phyloP scores from a whole-genome alignment of 257 asterid species.

The Oldenlandia corymbosa region DNA sequence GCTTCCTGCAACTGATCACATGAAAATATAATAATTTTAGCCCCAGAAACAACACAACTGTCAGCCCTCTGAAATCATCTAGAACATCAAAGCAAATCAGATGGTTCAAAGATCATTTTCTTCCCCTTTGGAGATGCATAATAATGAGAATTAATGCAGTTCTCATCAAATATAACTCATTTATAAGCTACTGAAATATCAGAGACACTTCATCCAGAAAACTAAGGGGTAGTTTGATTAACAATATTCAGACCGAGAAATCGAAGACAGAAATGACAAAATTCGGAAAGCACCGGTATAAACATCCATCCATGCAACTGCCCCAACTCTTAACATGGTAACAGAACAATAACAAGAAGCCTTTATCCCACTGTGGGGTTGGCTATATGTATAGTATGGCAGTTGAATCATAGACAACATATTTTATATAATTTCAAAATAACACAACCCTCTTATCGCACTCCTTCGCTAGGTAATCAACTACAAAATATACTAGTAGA shows the following conservation, averaged over 20 bases:
- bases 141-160: neutral
- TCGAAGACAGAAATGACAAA: too few relatives aligned
- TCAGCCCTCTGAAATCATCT: neutral
- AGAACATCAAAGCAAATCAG: neutral
- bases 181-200: neutral
- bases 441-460: too few relatives aligned
- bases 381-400: too few relatives aligned
- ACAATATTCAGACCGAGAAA: neutral
- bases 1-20: slow-evolving; percentile 53
- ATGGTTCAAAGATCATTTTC: neutral
- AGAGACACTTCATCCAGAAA: neutral
- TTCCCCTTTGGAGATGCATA: neutral
- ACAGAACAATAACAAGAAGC: neutral
- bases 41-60: neutral
- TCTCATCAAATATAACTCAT: neutral
- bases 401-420: too few relatives aligned
- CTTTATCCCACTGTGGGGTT: too few relatives aligned
- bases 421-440: too few relatives aligned
- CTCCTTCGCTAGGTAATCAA: too few relatives aligned
- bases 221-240: too few relatives aligned
- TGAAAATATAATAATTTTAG: slow-evolving; percentile 4
- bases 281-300: neutral
- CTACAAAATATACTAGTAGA: neutral
- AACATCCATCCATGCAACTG: slow-evolving; percentile 1
- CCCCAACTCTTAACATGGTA: neutral